Evolutionary conservation across 2,329 filamentous ascomycete genomes (phyloP), one percentile per base, ranked within the genome.

Genomic region (Sclerotinia subarctica): DNA sequence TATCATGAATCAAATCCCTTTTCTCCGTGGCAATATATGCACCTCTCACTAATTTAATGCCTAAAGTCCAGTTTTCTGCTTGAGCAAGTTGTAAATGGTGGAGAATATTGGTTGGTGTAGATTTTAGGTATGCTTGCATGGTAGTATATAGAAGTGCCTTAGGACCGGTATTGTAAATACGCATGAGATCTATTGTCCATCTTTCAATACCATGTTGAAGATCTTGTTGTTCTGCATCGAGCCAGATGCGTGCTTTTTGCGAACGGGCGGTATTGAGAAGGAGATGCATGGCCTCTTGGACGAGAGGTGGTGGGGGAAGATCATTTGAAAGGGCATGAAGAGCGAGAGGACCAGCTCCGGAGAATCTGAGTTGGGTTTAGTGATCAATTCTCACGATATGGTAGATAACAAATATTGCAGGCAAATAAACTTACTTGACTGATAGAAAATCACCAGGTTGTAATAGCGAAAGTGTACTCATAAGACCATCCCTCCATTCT

Each of bases 151-250:
- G 78, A 24, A 81, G 52, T 19, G 80, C 78, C 26, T 78, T 76
- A 35, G 78, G 79, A 42, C 79, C 76, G 0, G 73, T 75, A 75
- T 86, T 86, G 76, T 81, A 83, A 70, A 80, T 81, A 44, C 83
- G 80, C 81, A 85, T 85, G 64, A 85, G 78, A 64, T 81, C 80
- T 71, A 84, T 80, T 10, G 82, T 82, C 84, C 83, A 85, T 24
- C 76, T 71, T 71, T 85, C 83, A 69, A 86, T 86, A 3, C 80
- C 79, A 2, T 76, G 76, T 74, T 86, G 84, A 32, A 85, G 78
- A 7, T 79, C 78, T 72, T 84, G 81, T 72, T 86, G 83, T 73
- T 86, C 84, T 5, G 84, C 83, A 70, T 86, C 84, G 63, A 86
- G 79, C 70, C 83, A 80, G 64, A 86, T 77, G 21, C 82, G 79